Conservation (phyloP, 2,329 filamentous ascomycete genomes). For the Colletotrichum lentis region DNA sequence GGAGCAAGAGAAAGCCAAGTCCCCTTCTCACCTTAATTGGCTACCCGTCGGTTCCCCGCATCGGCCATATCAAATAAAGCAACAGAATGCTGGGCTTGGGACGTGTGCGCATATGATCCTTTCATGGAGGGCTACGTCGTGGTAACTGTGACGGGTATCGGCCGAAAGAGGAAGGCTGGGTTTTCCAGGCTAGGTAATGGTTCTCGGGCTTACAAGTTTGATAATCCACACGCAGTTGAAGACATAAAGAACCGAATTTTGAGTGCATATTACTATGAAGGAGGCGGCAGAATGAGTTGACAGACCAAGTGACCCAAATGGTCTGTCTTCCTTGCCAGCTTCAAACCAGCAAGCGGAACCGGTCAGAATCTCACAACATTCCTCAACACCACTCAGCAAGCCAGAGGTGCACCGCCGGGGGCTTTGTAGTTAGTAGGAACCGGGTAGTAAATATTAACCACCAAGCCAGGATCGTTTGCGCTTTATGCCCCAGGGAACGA, state of each 20-base stretch:
- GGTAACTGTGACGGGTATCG: neutral
- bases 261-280: too few relatives aligned
- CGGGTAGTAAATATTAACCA: constrained; percentile 56
- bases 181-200: neutral
- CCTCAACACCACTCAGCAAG: constrained; percentile 53
- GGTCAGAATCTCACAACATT: constrained; percentile 62
- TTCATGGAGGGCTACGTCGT: constrained; percentile 8
- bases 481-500: constrained; percentile 54
- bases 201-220: too few relatives aligned
- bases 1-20: neutral
- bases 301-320: neutral
- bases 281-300: too few relatives aligned
- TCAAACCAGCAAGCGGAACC: constrained; percentile 49
- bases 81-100: neutral
- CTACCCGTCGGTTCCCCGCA: constrained; percentile 9
- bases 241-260: too few relatives aligned
- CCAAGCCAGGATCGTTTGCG: constrained; percentile 52
- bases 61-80: neutral
- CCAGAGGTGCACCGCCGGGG: constrained; percentile 37
- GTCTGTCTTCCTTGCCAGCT: neutral
- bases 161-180: constrained; percentile 6
- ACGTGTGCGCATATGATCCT: neutral
- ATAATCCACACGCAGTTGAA: too few relatives aligned
- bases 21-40: neutral
- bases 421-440: constrained; percentile 50